Evolutionary conservation across 2,329 filamentous ascomycete species (phyloP), one percentile per base, ranked within the genome.

Genomic region (Alternaria sp.): DNA sequence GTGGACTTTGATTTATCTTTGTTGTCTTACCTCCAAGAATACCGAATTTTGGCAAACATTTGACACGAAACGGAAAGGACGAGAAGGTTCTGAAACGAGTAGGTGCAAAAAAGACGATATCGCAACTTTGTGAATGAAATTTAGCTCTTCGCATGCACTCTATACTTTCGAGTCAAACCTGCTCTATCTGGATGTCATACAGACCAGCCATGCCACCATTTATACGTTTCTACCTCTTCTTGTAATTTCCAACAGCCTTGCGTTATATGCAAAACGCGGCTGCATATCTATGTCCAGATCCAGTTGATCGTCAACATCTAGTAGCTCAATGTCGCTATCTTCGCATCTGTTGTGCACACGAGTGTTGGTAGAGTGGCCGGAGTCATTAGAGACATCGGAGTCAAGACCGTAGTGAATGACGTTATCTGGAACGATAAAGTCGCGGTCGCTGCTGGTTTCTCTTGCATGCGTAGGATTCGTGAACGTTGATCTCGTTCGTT

Each of bases 351-450:
- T 9, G 14, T 14, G 36, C 2, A 18, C 22, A 7, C 36, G 22
- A 28, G 9, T 30, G 9, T 11, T 39, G 7, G 11, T 36, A n/a
- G 22, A 39, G 18, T 26, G 14, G 18, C 8, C 12, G 1, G 38
- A 43, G n/a, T 8, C 39, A 30, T 63, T 18, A 36, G 22, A 22
- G 1, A 11, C 39, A 30, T 63, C 51, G 3, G 26, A 54, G 3
- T 42, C 42, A 5, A 52, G 8, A 30, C 9, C 5, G 30, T 51
- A 59, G 14, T 61, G 26, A 0, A 52, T 9, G 3, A 48, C 12
- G 4, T 62, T 53, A 12, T 65, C 57, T 3, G 46, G 43, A 1
- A 58, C 55, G 3, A 67, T 4, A 36, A 65, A 59, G 3, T 51
- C 41, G 20, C 55, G 24, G 8, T 51, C 46, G 18, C 52, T 56